Conservation (phyloP, 2,329 filamentous ascomycete genomes). For the Penicillium sp. region DNA sequence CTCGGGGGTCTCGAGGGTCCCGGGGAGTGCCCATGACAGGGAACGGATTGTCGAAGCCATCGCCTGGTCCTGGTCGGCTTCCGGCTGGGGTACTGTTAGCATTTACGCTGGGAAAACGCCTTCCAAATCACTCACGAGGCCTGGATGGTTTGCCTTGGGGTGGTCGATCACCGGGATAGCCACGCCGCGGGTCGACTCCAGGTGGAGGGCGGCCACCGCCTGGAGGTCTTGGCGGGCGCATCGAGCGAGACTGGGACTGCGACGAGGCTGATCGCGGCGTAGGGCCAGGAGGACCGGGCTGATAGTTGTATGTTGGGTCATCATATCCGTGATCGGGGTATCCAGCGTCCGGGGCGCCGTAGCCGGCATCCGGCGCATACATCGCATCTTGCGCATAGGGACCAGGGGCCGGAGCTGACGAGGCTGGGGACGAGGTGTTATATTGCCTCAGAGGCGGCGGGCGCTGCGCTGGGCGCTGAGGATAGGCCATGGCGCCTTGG, state of each 20-base stretch:
- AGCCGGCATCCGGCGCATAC: slow-evolving; percentile 25
- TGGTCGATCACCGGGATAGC: slow-evolving; percentile 29
- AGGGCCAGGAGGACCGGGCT: slow-evolving; percentile 27
- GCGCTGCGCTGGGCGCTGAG: slow-evolving; percentile 32
- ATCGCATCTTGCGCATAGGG: slow-evolving; percentile 30
- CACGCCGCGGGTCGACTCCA: slow-evolving; percentile 27
- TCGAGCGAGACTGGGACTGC: slow-evolving; percentile 31
- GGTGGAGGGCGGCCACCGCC: slow-evolving; percentile 28
- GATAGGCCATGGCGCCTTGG: slow-evolving; percentile 36
- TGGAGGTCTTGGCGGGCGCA: slow-evolving; percentile 32
- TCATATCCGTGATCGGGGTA: slow-evolving; percentile 26
- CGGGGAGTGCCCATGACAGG: slow-evolving; percentile 44
- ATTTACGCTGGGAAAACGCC: neutral
- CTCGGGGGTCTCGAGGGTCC: slow-evolving; percentile 32
- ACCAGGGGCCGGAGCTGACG: slow-evolving; percentile 22
- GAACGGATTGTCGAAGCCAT: slow-evolving; percentile 52
- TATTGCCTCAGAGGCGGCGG: slow-evolving; percentile 36
- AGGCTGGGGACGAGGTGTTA: slow-evolving; percentile 18
- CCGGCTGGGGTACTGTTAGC: slow-evolving; percentile 12
- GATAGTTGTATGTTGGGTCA: slow-evolving; percentile 28
- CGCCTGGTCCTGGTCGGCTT: slow-evolving; percentile 35
- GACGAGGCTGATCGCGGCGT: slow-evolving; percentile 20
- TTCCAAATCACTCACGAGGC: slow-evolving; percentile 31
- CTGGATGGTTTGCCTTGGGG: slow-evolving; percentile 33
- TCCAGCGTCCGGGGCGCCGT: slow-evolving; percentile 26